Evolutionary conservation across 306 rosid species (phyloP), one percentile per base, ranked within the genome.

Genomic region (Ammopiptanthus mongolicus): DNA sequence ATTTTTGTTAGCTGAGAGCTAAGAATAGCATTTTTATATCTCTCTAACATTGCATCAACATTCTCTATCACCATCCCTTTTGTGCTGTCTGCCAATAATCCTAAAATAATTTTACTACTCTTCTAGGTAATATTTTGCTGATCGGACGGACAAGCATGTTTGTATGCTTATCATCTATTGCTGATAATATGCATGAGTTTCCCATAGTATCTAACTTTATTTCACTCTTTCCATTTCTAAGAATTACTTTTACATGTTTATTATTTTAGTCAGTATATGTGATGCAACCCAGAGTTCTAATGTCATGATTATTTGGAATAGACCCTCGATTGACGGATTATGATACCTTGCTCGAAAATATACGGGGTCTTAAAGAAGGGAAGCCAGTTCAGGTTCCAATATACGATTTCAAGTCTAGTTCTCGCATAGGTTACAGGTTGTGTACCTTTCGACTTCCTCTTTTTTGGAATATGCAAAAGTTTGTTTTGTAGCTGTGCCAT

Each of bases 321-420:
- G 99, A 92, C 78, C 99, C 99, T 28, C 99, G 99, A 77, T 79
- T 95, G 86, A 89, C 99, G 28, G 99, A 95, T 88, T 95, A 95
- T 76, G 93, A 92, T 68, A 81, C 97, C 57, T 81, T 95, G 92
- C 98, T 95, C 8, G 83, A 90, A 79, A 92, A 95, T 77, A 92
- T 95, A 81, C 88, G 80, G 61, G 97, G 88, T 53, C 86, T 95
- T 65, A 92, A 84, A 83, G 96, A 86, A 71, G 98, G 99, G 79
- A 95, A 90, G 51, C 71, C 97, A 69, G 93, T 84, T 62, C 86
- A 95, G 80, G 96, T 90, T 82, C 99, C 99, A 41, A 52, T 95
- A 80, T 95, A 95, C 75, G 99, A 95, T 86, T 95, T 95, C 92
- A 95, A 92, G 91, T 72, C 96, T 69, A 92, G 99, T 84, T 81